phyloP scores from a whole-genome alignment of 2,329 filamentous ascomycete genomes.

The Colletotrichum somersetense region DNA sequence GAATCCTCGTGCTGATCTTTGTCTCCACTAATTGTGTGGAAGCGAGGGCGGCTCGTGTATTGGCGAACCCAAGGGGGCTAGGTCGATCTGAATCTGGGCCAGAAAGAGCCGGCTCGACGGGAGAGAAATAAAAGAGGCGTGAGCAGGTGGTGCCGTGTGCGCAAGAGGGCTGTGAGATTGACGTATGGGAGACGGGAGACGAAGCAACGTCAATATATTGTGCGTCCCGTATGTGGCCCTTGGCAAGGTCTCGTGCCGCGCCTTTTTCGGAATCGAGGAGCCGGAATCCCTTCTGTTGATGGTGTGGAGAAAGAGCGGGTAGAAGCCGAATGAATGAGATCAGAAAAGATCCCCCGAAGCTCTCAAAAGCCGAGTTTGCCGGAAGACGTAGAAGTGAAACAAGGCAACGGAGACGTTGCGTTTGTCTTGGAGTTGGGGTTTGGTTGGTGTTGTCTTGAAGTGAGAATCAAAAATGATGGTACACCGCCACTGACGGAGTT shows the following conservation, averaged over 20 bases:
- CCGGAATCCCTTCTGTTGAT: conserved; percentile 26
- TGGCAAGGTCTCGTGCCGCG: conserved; percentile 38
- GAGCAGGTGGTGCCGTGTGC: conserved; percentile 4
- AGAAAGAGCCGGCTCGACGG: conserved; percentile 32
- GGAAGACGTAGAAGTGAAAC: conserved; percentile 32
- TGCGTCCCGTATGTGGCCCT: conserved; percentile 30
- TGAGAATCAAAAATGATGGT: conserved; percentile 35
- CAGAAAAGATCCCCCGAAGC: neutral
- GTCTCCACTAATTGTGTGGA: conserved; percentile 1
- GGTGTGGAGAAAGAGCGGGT: conserved; percentile 10
- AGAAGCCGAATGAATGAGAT: conserved; percentile 7
- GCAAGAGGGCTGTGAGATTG: conserved; percentile 15
- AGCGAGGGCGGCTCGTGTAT: conserved; percentile 18
- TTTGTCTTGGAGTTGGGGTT: conserved; percentile 10
- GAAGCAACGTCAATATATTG: conserved; percentile 41
- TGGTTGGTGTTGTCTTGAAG: conserved; percentile 20
- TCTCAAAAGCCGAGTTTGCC: neutral
- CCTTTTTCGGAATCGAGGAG: conserved; percentile 37
- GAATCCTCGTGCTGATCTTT: conserved; percentile 28
- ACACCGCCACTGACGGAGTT: conserved; percentile 36
- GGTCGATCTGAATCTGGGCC: conserved; percentile 38
- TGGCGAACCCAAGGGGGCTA: conserved; percentile 38
- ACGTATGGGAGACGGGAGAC: conserved; percentile 25
- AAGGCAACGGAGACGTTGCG: conserved; percentile 18
- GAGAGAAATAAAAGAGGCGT: neutral